Conservation (phyloP, 2,329 filamentous ascomycete species). For the Aureobasidium vineae region DNA sequence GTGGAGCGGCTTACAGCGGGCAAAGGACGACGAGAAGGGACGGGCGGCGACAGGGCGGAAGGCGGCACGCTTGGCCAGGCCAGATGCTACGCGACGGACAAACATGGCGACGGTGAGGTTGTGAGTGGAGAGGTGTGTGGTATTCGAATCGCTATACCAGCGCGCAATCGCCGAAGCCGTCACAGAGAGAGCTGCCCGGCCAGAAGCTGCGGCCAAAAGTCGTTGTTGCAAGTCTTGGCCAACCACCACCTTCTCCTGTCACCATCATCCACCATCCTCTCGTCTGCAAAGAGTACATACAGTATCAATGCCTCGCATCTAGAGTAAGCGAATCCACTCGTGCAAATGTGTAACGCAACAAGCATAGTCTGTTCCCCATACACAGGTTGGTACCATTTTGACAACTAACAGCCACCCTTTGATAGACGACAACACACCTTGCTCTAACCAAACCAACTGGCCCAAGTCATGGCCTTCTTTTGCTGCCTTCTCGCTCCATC, state of each 20-base stretch:
- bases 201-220: conserved; percentile 6
- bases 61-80: conserved; percentile 48
- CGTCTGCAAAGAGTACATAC: no score
- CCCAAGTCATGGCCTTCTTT: neutral
- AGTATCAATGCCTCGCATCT: neutral
- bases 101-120: conserved; percentile 42
- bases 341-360: neutral
- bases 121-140: neutral
- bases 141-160: neutral
- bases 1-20: conserved; percentile 45
- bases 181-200: neutral
- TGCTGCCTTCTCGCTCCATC: neutral
- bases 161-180: neutral
- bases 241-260: neutral
- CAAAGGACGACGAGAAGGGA: conserved; percentile 49
- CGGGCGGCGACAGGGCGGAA: conserved; percentile 46
- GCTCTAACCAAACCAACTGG: neutral
- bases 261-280: no score
- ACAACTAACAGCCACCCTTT: neutral
- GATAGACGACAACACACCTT: neutral
- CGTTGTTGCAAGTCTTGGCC: neutral
- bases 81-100: conserved; percentile 52
- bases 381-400: neutral
- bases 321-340: neutral
- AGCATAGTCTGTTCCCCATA: neutral